Conservation (phyloP, 2,329 filamentous ascomycete genomes). For the Aspergillus aculeatus region DNA sequence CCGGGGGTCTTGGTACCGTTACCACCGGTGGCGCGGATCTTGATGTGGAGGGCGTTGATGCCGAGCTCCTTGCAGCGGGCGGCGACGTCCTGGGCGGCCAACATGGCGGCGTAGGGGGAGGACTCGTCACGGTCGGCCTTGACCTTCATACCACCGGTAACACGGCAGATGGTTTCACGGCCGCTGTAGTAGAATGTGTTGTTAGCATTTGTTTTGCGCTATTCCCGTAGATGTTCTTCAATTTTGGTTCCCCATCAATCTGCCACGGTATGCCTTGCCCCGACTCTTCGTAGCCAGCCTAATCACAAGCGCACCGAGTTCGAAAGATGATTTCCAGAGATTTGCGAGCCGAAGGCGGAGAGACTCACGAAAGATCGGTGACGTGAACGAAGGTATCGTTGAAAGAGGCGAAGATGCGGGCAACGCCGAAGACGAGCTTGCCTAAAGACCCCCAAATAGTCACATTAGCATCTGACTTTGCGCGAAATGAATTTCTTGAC, state of each 20-base stretch:
- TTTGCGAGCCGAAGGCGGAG: neutral
- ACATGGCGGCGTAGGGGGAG: slow-evolving; percentile 99
- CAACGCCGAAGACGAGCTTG: slow-evolving; percentile 97
- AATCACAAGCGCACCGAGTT: neutral
- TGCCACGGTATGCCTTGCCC: neutral
- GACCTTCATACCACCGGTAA: slow-evolving; percentile 99
- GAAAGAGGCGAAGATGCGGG: slow-evolving; percentile 95
- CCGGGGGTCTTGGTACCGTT: slow-evolving; percentile 99
- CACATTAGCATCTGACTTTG: slow-evolving; percentile 8
- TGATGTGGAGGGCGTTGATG: slow-evolving; percentile 98
- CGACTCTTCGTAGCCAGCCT: neutral
- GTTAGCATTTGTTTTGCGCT: slow-evolving; percentile 11
- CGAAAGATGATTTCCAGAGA: neutral
- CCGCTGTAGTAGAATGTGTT: slow-evolving; percentile 59
- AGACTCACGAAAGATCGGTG: slow-evolving; percentile 87
- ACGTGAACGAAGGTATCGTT: slow-evolving; percentile 97
- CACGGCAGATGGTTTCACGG: slow-evolving; percentile 99
- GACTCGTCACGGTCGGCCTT: slow-evolving; percentile 99
- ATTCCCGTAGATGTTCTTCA: neutral
- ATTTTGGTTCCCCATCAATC: neutral
- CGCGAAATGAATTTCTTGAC: no score
- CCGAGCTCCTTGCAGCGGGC: slow-evolving; percentile 81
- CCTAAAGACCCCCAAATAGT: slow-evolving; percentile 51
- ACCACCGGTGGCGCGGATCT: slow-evolving; percentile 99
- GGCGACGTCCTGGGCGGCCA: slow-evolving; percentile 98